Conservation (phyloP, 352 stramenopile species). For the Globisporangium okanoganense region DNA sequence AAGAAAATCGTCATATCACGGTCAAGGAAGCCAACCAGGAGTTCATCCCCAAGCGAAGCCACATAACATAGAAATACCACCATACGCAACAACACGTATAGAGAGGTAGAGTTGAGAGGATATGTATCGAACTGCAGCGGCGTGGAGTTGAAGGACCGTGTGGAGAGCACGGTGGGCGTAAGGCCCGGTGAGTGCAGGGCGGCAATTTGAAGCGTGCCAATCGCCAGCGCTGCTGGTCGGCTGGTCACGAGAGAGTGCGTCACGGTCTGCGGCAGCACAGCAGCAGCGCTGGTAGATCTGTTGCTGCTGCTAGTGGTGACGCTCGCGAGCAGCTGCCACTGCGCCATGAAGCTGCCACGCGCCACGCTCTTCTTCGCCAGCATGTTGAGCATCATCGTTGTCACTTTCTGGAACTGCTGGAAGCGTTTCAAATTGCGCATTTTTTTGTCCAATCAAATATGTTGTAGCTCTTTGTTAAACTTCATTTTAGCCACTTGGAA, state of each 20-base stretch:
- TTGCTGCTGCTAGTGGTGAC: not conserved
- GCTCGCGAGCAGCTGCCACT: not conserved
- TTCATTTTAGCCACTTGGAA: too few species aligned
- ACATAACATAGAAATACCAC: not conserved
- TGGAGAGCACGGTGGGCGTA: not conserved
- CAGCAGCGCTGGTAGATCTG: not conserved
- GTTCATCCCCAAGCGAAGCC: not conserved
- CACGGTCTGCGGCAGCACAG: too few species aligned
- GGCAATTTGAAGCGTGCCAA: not conserved
- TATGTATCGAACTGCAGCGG: slow-evolving; percentile 24
- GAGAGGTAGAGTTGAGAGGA: slow-evolving; percentile 6
- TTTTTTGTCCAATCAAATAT: not conserved
- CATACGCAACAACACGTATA: not conserved
- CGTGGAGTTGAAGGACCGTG: slow-evolving; percentile 14
- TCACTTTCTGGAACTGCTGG: not conserved
- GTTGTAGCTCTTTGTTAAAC: too few species aligned
- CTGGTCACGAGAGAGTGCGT: not conserved
- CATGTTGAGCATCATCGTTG: not conserved
- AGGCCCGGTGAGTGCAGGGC: too few species aligned
- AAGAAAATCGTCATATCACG: slow-evolving; percentile 13
- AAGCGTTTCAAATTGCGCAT: not conserved
- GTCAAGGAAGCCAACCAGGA: slow-evolving; percentile 10
- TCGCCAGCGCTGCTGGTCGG: not conserved
- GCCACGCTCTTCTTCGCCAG: slow-evolving; percentile 7
- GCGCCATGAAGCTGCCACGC: not conserved